phyloP scores from a whole-genome alignment of 208 protist species.

The Naegleria fowleri region DNA sequence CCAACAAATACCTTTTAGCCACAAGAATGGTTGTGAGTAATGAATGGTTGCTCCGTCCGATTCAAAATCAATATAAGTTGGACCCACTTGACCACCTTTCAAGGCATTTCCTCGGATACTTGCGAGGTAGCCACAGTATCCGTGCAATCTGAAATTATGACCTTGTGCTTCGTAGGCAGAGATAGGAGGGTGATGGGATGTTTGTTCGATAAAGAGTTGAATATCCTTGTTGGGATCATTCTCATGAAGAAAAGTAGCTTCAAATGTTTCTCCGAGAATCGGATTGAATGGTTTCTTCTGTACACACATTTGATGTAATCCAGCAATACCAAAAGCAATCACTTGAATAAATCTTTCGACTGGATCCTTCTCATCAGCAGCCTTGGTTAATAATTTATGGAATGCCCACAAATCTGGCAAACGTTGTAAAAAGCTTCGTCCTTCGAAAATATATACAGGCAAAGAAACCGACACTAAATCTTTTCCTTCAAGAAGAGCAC shows the following conservation, averaged over 20 bases:
- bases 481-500: conserved; percentile 40
- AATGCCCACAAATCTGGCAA: conserved; percentile 34
- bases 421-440: conserved; percentile 38
- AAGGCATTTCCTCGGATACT: conserved; percentile 21
- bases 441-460: conserved; percentile 42
- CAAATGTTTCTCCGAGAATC: conserved; percentile 45
- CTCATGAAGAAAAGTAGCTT: conserved; percentile 35
- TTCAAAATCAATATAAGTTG: neutral
- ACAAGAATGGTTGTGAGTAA: neutral
- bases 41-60: neutral
- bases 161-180: neutral
- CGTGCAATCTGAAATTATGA: neutral
- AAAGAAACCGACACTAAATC: conserved; percentile 42
- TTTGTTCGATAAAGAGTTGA: conserved; percentile 39
- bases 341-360: conserved; percentile 33
- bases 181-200: conserved; percentile 37
- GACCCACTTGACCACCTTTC: conserved; percentile 12
- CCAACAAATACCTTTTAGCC: neutral
- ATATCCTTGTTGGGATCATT: conserved; percentile 28
- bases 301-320: conserved; percentile 36
- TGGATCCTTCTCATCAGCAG: conserved; percentile 31
- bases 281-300: conserved; percentile 46
- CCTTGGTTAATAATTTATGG: conserved; percentile 20
- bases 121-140: neutral
- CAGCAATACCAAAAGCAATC: conserved; percentile 35